A percentile compares a stretch with the other conserved stretches of the same genome.
Evolutionary conservation across 179 eudicot species (phyloP).

Genomic region (Nepenthes alata): DNA sequence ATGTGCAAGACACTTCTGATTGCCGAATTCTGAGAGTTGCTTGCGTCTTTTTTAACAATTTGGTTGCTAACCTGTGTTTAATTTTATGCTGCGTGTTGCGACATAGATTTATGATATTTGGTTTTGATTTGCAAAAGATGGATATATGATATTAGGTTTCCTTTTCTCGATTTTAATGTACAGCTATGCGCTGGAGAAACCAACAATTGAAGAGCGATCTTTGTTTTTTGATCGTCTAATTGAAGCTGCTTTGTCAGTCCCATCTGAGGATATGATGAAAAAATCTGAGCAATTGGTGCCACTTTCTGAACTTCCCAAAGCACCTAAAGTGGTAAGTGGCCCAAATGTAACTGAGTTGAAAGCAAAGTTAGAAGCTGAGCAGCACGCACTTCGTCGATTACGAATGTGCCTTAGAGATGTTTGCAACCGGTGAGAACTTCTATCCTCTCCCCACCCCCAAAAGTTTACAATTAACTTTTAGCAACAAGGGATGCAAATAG

Average conservation of each 20-base stretch:
- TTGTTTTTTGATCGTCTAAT: constrained; percentile 66
- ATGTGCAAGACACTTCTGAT: too few relatives aligned
- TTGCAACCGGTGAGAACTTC: constrained; percentile 73
- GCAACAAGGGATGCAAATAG: too few relatives aligned
- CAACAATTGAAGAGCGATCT: constrained; percentile 68
- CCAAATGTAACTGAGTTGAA: constrained; percentile 86
- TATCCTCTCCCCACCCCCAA: background rate
- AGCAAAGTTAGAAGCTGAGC: constrained; percentile 93
- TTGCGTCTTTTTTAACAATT: background rate
- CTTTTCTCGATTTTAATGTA: constrained; percentile 12
- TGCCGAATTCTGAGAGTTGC: background rate
- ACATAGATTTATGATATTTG: background rate
- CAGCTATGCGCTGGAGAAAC: constrained; percentile 61
- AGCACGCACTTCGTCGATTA: constrained; percentile 89
- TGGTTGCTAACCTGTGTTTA: background rate
- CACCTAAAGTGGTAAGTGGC: constrained; percentile 68
- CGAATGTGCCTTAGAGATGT: constrained; percentile 99
- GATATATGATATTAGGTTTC: background rate
- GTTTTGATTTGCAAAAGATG: background rate
- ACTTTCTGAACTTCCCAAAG: constrained; percentile 77
- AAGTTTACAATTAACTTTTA: too few relatives aligned
- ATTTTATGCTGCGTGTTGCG: background rate
- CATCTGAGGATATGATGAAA: constrained; percentile 31
- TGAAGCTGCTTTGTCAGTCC: constrained; percentile 71
- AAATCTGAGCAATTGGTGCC: constrained; percentile 31